Percentiles rank a stretch among this genome's conserved stretches.
These are phyloP conservation scores for Podaxis rugospora DNA, from an alignment of 768 basidiomycete genomes.

Conservation along the genomic window DNA sequence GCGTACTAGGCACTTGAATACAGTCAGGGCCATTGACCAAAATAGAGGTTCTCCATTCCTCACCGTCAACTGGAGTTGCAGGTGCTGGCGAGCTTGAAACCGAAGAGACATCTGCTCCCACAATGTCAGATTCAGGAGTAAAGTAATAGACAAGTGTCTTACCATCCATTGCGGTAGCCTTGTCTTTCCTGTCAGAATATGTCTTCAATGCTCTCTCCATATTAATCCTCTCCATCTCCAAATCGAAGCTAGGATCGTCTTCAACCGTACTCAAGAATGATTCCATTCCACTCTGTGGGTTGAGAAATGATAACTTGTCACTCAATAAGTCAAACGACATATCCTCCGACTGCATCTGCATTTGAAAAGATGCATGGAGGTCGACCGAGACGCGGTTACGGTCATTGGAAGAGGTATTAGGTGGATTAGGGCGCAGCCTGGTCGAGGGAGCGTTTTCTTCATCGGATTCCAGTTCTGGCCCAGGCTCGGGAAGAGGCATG, in stretches of 20 bases:
- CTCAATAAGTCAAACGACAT: conserved; percentile 48
- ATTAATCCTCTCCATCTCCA: conserved; percentile 14
- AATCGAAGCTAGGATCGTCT: conserved; percentile 38
- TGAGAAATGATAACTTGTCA: conserved; percentile 47
- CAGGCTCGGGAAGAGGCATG: conserved; percentile 11
- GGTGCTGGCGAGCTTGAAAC: conserved; percentile 3
- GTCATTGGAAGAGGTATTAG: conserved; percentile 20
- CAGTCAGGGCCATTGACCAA: neutral
- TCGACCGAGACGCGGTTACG: conserved; percentile 39
- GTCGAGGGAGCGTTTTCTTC: conserved; percentile 15
- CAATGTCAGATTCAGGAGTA: neutral
- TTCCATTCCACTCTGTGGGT: conserved; percentile 25
- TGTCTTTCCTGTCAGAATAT: neutral
- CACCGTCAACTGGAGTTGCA: conserved; percentile 4
- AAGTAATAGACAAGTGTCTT: neutral
- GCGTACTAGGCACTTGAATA: neutral
- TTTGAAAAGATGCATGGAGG: conserved; percentile 42
- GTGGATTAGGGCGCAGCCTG: conserved; percentile 22
- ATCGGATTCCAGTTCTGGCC: neutral
- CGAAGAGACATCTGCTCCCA: conserved; percentile 1
- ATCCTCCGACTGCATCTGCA: conserved; percentile 42
- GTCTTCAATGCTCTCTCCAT: conserved; percentile 5
- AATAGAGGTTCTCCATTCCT: neutral
- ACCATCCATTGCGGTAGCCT: neutral
- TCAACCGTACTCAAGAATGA: conserved; percentile 31